Base-by-base conservation (phyloP, 306 rosid genomes). In the Echinosophora koreensis region DNA sequence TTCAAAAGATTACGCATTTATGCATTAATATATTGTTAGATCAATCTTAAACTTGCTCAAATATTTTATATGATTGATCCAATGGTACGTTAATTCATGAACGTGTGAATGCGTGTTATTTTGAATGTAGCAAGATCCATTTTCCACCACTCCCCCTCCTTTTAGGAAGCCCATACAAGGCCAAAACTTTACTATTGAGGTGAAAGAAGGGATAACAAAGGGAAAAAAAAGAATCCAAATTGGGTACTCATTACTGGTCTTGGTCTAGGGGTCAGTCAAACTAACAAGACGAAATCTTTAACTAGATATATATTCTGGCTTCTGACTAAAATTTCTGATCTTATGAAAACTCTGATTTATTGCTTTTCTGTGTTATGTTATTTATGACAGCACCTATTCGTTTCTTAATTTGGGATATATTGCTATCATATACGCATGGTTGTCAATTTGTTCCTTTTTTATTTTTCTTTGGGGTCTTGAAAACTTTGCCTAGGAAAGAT, bases 241-340 rank as follows among this genome's bases (percentile, higher is more conserved):
- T 71, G 52, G 82, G 80, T 58, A 78, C 34, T 82, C 52, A 47
- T 14, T 54, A 63, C 35, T 81, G 74, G 83, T 86, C 66, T 71
- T 63, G 83, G 86, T 76, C 58, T 64, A 22, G 56, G 77, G 77
- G 71, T 70, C 65, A 82, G 85, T 85, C 91, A 86, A 91, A 82
- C 87, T 77, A 88, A 86, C 82, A 84, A 85, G 84, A 85, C 73
- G 83, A 85, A 78, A 86, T 88, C 80, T 83, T 80, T 71, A 76
- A 46, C 90, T 65, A 65, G 85, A 88, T 90, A 47, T 47, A 47
- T 47, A 63, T 82, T 85, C 81, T 84, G 84, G 63, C 74, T 41
- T 85, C 91, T 87, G 87, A 80, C 86, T 71, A 65, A 61, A 72
- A 57, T 62, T 77, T 71, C 84, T 74, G 86, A 30, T 78, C 73